These are phyloP conservation scores for Syncephalis plumigaleata DNA, from an alignment of 371 early-diverging fungal genomes.

Conservation along the genomic window DNA sequence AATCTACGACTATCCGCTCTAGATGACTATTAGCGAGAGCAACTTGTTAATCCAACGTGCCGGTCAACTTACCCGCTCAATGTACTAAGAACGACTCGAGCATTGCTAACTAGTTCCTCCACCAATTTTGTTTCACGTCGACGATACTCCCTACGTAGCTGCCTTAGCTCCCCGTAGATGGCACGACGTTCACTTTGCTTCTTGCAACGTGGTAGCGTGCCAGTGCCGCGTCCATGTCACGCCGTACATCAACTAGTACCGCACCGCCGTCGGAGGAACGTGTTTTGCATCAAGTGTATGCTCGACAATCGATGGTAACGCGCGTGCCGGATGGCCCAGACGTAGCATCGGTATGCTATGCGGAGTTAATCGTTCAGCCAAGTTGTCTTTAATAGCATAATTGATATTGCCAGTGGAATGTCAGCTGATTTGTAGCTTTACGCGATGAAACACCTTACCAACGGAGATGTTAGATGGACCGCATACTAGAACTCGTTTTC, in stretches of 20 bases:
- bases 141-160: constrained; percentile 53
- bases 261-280: constrained; percentile 56
- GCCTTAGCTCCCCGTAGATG: constrained; percentile 44
- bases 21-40: not conserved
- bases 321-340: constrained; percentile 74
- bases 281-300: constrained; percentile 51
- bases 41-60: constrained; percentile 7
- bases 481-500: constrained; percentile 69
- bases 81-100: constrained; percentile 41
- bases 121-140: constrained; percentile 53
- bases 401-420: not conserved
- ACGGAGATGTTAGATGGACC: constrained; percentile 91
- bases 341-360: constrained; percentile 50
- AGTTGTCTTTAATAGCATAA: constrained; percentile 46
- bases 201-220: constrained; percentile 38
- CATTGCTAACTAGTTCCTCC: constrained; percentile 32
- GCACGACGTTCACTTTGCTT: constrained; percentile 40
- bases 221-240: constrained; percentile 59
- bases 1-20: constrained; percentile 13
- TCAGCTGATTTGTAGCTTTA: too few species aligned
- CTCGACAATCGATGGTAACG: constrained; percentile 46
- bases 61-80: constrained; percentile 35
- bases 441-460: constrained; percentile 21
- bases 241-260: constrained; percentile 56
- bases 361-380: constrained; percentile 55